Evolutionary conservation across 2,329 filamentous ascomycete genomes (phyloP).

Genomic region (Neofusicoccum ribis): DNA sequence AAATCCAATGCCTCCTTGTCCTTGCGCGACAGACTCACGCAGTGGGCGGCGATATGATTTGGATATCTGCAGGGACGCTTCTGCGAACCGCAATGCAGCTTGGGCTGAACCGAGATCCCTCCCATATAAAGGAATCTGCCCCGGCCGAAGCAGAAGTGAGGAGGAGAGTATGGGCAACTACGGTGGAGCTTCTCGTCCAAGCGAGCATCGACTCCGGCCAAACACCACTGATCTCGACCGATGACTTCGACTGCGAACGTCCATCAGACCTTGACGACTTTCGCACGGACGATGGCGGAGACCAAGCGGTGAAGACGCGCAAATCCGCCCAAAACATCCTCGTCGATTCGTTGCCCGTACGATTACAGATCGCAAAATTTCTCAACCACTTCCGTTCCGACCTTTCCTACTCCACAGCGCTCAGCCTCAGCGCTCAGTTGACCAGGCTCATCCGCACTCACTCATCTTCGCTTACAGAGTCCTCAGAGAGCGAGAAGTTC

Average conservation of each 20-base stretch:
- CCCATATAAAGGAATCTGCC: conserved; percentile 35
- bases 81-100: conserved; percentile 44
- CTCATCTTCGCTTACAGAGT: conserved; percentile 9
- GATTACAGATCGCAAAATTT: conserved; percentile 25
- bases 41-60: conserved; percentile 37
- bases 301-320: conserved; percentile 19
- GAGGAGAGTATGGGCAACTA: conserved; percentile 47
- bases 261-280: conserved; percentile 26
- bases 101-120: conserved; percentile 44
- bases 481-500: conserved; percentile 31
- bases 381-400: conserved; percentile 36
- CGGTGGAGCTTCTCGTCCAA: conserved; percentile 43
- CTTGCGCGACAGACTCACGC: conserved; percentile 35
- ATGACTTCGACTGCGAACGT: conserved; percentile 35
- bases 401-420: conserved; percentile 32
- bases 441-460: conserved; percentile 27
- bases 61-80: conserved; percentile 39
- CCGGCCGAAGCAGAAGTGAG: conserved; percentile 43
- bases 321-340: conserved; percentile 28
- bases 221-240: conserved; percentile 29
- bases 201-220: conserved; percentile 26
- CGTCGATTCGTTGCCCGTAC: conserved; percentile 22
- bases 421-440: conserved; percentile 31
- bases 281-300: conserved; percentile 22
- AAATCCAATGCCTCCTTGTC: conserved; percentile 37